phyloP scores from a whole-genome alignment of 148 eudicot species.

The Arctostaphylos glauca region DNA sequence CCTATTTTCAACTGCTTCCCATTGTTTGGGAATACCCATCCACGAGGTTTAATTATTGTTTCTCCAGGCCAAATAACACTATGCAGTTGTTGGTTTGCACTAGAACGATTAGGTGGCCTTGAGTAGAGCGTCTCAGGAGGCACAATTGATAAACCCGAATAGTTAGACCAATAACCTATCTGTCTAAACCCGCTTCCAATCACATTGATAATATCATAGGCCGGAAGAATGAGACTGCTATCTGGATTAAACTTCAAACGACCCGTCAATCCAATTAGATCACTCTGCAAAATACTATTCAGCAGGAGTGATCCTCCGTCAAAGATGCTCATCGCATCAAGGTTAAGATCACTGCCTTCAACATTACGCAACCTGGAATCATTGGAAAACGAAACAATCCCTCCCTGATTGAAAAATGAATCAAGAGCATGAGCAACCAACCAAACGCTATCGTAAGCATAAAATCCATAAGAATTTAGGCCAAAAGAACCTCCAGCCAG shows the following conservation, averaged over 20 bases:
- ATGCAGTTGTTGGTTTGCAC: constrained; percentile 44
- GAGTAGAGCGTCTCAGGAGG: constrained; percentile 72
- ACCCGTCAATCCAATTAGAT: constrained; percentile 80
- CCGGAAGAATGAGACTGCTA: constrained; percentile 54
- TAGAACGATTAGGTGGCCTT: constrained; percentile 57
- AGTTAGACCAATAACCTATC: constrained; percentile 88
- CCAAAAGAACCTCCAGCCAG: constrained; percentile 57
- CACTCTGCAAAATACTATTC: constrained; percentile 52
- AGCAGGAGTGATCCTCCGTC: constrained; percentile 67
- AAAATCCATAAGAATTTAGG: constrained; percentile 72
- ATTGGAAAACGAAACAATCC: constrained; percentile 66
- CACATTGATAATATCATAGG: constrained; percentile 83
- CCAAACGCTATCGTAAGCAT: constrained; percentile 91
- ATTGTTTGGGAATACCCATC: constrained; percentile 91
- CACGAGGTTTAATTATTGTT: constrained; percentile 62
- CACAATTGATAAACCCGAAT: constrained; percentile 65
- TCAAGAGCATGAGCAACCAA: constrained; percentile 84
- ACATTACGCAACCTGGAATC: constrained; percentile 36
- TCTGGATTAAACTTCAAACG: constrained; percentile 59
- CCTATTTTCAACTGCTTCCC: constrained; percentile 73
- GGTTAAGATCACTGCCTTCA: constrained; percentile 43
- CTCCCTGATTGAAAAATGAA: constrained; percentile 69
- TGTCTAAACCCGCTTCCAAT: constrained; percentile 70
- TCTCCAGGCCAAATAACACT: constrained; percentile 91
- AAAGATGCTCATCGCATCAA: constrained; percentile 61